phyloP scores from a whole-genome alignment of 768 basidiomycete species.

The Rhizopogon vesiculosus region DNA sequence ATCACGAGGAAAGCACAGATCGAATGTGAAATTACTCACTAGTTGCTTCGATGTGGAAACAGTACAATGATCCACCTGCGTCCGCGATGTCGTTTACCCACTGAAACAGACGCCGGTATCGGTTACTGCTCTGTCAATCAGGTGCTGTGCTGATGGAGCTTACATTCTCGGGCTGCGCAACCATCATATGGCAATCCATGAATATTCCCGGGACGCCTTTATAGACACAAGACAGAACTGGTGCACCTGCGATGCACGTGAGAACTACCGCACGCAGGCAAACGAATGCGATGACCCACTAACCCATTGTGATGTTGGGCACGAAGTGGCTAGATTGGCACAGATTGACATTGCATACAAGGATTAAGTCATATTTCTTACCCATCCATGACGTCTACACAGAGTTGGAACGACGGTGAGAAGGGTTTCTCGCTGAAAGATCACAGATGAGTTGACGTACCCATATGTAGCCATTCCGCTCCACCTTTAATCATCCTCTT shows the following conservation, averaged over 20 bases:
- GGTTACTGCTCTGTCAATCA: not conserved
- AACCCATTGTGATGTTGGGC: constrained; percentile 97
- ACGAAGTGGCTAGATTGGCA: constrained; percentile 80
- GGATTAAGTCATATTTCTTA: constrained; percentile 27
- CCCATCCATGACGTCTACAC: constrained; percentile 96
- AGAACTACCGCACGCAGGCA: not conserved
- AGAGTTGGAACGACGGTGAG: constrained; percentile 1
- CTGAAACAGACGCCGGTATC: constrained; percentile 33
- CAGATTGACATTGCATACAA: constrained; percentile 8
- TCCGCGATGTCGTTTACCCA: constrained; percentile 97
- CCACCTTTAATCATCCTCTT: constrained; percentile 93
- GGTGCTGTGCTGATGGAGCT: not conserved
- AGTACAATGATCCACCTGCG: constrained; percentile 92
- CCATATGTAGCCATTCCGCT: constrained; percentile 99
- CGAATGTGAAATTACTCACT: constrained; percentile 39
- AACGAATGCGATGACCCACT: constrained; percentile 16
- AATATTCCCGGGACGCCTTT: constrained; percentile 92
- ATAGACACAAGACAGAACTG: constrained; percentile 78
- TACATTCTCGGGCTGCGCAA: constrained; percentile 87
- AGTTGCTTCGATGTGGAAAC: constrained; percentile 95
- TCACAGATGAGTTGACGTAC: constrained; percentile 32
- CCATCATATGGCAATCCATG: constrained; percentile 99
- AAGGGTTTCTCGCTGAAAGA: constrained; percentile 11
- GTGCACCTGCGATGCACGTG: constrained; percentile 56
- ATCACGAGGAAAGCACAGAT: not conserved